phyloP scores from a whole-genome alignment of 768 basidiomycete species.

The Russula brevipes region DNA sequence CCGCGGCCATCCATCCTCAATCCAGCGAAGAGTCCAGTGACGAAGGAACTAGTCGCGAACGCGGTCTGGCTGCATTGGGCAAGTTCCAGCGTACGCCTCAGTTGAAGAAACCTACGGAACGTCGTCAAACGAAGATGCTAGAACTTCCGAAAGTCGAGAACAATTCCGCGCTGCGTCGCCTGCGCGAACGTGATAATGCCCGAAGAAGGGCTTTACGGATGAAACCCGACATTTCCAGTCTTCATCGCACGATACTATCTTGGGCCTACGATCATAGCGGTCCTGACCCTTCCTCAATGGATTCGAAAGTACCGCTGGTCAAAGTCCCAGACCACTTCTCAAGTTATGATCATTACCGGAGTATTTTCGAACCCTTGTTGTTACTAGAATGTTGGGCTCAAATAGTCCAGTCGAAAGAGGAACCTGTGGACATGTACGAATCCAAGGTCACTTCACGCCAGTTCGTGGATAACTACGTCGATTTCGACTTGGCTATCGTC shows the following conservation, averaged over 20 bases:
- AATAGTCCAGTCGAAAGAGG: conserved; percentile 71
- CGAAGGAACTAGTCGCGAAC: conserved; percentile 36
- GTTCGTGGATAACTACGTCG: conserved; percentile 77
- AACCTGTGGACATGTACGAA: conserved; percentile 46
- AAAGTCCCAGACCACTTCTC: conserved; percentile 63
- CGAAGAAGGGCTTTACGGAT: conserved; percentile 62
- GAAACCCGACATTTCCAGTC: conserved; percentile 73
- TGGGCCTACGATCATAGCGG: conserved; percentile 80
- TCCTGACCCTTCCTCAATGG: conserved; percentile 53
- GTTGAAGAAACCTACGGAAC: conserved; percentile 51
- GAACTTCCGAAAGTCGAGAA: conserved; percentile 44
- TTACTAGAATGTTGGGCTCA: conserved; percentile 91
- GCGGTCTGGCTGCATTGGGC: conserved; percentile 25
- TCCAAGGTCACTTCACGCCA: conserved; percentile 64
- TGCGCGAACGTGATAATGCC: conserved; percentile 55
- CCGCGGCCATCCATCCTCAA: conserved; percentile 9
- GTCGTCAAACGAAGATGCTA: conserved; percentile 59
- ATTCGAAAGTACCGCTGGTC: conserved; percentile 31
- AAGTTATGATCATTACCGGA: conserved; percentile 61
- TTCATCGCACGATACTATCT: conserved; percentile 73
- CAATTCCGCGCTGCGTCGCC: conserved; percentile 45
- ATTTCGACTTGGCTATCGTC: conserved; percentile 63
- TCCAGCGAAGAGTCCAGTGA: conserved; percentile 39
- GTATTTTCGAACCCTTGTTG: conserved; percentile 78
- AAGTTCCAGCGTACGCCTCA: conserved; percentile 33